Evolutionary conservation across 2,329 filamentous ascomycete genomes (phyloP).

Genomic region (Epicoccum sorghinum): DNA sequence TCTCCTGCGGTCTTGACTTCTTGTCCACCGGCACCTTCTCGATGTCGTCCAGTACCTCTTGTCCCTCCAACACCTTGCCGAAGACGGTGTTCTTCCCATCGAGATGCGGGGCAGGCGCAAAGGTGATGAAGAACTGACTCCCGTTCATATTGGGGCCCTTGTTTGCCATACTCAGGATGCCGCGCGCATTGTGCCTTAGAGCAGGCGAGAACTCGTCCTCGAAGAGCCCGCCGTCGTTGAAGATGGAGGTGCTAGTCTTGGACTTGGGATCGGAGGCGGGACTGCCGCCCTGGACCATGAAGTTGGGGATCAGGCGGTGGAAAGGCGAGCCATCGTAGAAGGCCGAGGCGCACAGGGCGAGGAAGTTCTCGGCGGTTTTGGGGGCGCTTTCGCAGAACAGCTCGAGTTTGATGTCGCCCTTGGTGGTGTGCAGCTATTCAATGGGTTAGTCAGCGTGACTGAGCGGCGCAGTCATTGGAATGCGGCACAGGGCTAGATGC

Average conservation of each 20-base stretch:
- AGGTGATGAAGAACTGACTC: constrained; percentile 81
- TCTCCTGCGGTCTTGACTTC: constrained; percentile 75
- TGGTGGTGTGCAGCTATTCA: constrained; percentile 76
- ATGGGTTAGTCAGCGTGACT: constrained; percentile 4
- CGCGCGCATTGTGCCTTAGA: constrained; percentile 70
- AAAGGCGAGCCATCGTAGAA: constrained; percentile 79
- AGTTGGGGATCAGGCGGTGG: constrained; percentile 78
- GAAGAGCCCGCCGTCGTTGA: constrained; percentile 62
- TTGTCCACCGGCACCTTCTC: constrained; percentile 76
- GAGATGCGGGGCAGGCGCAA: constrained; percentile 78
- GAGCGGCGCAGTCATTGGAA: neutral
- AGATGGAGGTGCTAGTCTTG: constrained; percentile 76
- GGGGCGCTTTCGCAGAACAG: constrained; percentile 95
- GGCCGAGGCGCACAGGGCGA: constrained; percentile 79
- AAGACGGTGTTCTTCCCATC: constrained; percentile 87
- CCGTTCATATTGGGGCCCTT: constrained; percentile 76
- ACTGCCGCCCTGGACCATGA: constrained; percentile 80
- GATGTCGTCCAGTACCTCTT: constrained; percentile 71
- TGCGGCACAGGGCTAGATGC: neutral
- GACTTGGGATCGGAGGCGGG: constrained; percentile 56
- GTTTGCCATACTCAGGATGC: constrained; percentile 79
- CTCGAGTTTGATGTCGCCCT: constrained; percentile 92
- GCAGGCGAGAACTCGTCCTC: constrained; percentile 80
- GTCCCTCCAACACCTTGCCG: constrained; percentile 68
- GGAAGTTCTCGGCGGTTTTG: constrained; percentile 91